Evolutionary conservation across 2,329 filamentous ascomycete genomes (phyloP).

Genomic region (Stagonosporopsis cucurbitacearum): DNA sequence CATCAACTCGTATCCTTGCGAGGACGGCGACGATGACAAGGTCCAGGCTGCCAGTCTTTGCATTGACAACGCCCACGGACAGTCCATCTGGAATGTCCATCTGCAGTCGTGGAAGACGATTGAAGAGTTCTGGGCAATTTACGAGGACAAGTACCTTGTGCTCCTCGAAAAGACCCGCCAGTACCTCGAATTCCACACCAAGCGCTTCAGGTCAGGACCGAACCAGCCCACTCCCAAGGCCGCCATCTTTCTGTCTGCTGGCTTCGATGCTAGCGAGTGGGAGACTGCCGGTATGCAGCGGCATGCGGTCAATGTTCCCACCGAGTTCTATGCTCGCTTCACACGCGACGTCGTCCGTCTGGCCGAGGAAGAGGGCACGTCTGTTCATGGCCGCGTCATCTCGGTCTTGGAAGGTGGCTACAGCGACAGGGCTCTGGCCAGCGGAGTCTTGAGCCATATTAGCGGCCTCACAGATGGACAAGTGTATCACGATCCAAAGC

Average conservation of each 20-base stretch:
- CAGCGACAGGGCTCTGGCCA: conserved; percentile 86
- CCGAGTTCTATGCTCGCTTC: conserved; percentile 92
- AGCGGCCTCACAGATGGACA: conserved; percentile 75
- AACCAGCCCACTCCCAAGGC: conserved; percentile 73
- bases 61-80: conserved; percentile 90
- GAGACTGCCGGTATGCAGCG: conserved; percentile 93
- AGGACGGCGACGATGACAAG: conserved; percentile 90
- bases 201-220: conserved; percentile 64
- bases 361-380: conserved; percentile 77
- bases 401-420: conserved; percentile 97
- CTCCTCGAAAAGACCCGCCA: conserved; percentile 80
- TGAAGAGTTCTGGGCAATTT: conserved; percentile 87
- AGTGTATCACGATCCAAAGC: conserved; percentile 36
- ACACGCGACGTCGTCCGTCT: conserved; percentile 84
- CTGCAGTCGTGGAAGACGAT: conserved; percentile 84
- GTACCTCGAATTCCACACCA: conserved; percentile 77
- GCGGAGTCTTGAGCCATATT: conserved; percentile 87
- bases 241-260: conserved; percentile 92
- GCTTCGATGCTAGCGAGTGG: conserved; percentile 96
- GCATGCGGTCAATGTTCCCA: conserved; percentile 94
- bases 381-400: conserved; percentile 82
- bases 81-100: conserved; percentile 96
- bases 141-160: conserved; percentile 77
- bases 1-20: conserved; percentile 98
- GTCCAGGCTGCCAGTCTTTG: conserved; percentile 93